phyloP scores from a whole-genome alignment of 2,329 filamentous ascomycete species.

The Phialocephala subalpina region DNA sequence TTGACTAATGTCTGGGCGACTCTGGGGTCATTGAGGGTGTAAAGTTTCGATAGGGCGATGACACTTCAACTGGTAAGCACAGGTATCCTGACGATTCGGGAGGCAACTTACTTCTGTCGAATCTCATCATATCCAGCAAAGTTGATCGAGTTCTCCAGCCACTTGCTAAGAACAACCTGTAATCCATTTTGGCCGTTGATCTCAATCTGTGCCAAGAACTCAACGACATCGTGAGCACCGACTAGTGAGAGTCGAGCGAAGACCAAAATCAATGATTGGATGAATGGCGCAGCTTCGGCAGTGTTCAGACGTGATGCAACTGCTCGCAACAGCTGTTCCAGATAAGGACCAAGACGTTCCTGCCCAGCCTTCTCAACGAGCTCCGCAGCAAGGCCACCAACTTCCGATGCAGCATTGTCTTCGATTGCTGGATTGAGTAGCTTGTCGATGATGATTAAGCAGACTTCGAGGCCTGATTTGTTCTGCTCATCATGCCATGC shows the following conservation, averaged over 20 bases:
- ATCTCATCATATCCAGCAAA: constrained; percentile 99
- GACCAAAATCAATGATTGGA: constrained; percentile 93
- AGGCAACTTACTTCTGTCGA: constrained; percentile 79
- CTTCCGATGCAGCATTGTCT: constrained; percentile 94
- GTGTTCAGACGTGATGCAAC: constrained; percentile 86
- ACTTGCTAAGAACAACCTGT: constrained; percentile 89
- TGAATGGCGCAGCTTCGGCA: constrained; percentile 86
- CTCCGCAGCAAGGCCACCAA: constrained; percentile 92
- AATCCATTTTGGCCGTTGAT: constrained; percentile 84
- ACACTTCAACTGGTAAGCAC: constrained; percentile 64
- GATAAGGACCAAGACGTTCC: constrained; percentile 87
- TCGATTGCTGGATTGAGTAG: constrained; percentile 85
- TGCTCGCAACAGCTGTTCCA: constrained; percentile 86
- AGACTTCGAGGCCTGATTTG: constrained; percentile 86
- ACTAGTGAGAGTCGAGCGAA: constrained; percentile 90
- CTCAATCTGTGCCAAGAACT: constrained; percentile 86
- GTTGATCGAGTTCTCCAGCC: constrained; percentile 95
- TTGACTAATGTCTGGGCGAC: constrained; percentile 84
- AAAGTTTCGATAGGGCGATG: constrained; percentile 91
- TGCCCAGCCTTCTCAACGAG: constrained; percentile 95
- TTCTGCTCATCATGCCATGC: constrained; percentile 83
- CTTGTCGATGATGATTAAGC: constrained; percentile 90
- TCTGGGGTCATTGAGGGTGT: constrained; percentile 83
- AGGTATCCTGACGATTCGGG: not conserved
- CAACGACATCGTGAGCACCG: constrained; percentile 87